Base-by-base conservation (phyloP, 2,329 filamentous ascomycete genomes). In the Diaporthe aspalathi region DNA sequence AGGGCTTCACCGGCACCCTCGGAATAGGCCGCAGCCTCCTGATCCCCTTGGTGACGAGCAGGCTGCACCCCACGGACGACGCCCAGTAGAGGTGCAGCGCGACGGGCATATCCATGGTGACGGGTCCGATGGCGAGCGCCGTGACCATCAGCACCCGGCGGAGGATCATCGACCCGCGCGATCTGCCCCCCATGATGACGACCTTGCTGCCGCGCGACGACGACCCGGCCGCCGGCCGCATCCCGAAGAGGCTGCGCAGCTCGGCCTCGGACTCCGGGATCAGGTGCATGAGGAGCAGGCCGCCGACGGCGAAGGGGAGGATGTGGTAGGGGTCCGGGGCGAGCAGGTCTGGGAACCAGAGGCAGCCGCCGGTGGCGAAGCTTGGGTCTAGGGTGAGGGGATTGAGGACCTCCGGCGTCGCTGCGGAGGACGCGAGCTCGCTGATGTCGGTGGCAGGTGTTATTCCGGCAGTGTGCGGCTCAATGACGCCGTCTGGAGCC, bases 271-370 rank as follows among this genome's bases (percentile, higher is more conserved):
- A 77, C 43, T 70, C 74, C 0, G 83, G 83, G 22, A 83, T 27
- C 3, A 82, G 29, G 70, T 83, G 82, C 24, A 70, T 16, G 5
- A 83, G 66, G 17, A 84, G 73, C 22, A 81, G 72, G 7, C 75
- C 79, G 0, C 82, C 83, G 24, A 85, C 75, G 1, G 78, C 75
- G 12, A 82, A 69, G 5, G 88, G 87, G 0, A 90, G 81, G 35
- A 84, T 77, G 70, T 83, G 80, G 70, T 84, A 84, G 1, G 88
- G 87, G 72, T 90, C 88, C 40, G 84, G 79, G 38, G 77, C 83
- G 8, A 84, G 85, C 29, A 90, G 82, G 74, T 90, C 85, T 2
- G 83, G 80, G 75, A 90, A 89, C 87, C 88, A 90, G 20, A 89
- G 80, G 50, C 81, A 83, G 32, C 88, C 88, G 6, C 85, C 88